Base-by-base conservation (phyloP, 345 rosid species). In the Camelina laxa region DNA sequence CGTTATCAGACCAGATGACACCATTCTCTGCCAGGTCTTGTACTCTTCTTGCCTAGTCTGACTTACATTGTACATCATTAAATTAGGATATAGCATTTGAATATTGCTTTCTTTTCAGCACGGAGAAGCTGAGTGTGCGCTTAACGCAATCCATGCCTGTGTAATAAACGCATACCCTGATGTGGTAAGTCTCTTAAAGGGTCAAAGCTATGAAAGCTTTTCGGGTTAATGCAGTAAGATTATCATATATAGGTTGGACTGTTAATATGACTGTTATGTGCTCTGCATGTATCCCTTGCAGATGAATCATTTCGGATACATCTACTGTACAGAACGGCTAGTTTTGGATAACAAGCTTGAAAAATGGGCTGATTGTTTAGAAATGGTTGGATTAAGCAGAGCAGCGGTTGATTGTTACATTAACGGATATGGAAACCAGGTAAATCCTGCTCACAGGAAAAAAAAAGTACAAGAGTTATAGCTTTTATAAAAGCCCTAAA, bases 21-120 rank as follows among this genome's bases (percentile, higher is more conserved):
- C 82, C 81, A 62, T 86, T 77, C 61, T 56, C 72, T 93, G 97
- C 77, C 98, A 93, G 96, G 97, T 93, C 31, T 61, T 61, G 41
- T 15, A 58, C 38, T 72, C 73, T 80, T 72, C 69, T 45, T 10
- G 39, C 38, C 16, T 54, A n/a, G n/a, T n/a, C n/a, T n/a, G n/a
- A 59, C 31, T 61, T 75, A 7, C 47, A 54, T 45, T 7, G 1
- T 68, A 51, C 30, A 15, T n/a, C n/a, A n/a, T n/a, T 24, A 42
- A 41, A 16, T 47, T 56, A 64, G 14, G 20, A 44, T n/a, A 22
- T 22, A 39, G 47, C 16, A 30, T 50, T 41, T 72, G 45, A 47
- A 3, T 13, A 42, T 13, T 42, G 47, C 65, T 60, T 22, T 60
- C 30, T 20, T 15, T 60, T 39, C 85, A 87, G 95, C 95, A 87